Evolutionary conservation across 129 eudicot genomes (phyloP).

Genomic region (Helianthus tuberosus): DNA sequence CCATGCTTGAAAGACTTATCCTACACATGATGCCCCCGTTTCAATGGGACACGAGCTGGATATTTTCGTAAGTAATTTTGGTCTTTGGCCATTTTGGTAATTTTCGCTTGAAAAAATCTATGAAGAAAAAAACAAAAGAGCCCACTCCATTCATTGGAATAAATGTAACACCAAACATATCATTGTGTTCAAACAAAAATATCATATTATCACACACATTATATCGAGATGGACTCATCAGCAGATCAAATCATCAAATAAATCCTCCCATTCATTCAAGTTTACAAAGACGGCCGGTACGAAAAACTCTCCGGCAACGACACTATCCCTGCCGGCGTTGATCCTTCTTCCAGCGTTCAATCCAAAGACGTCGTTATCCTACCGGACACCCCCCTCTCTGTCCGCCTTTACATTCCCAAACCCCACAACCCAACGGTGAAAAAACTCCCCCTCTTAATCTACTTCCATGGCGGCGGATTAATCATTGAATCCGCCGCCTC

Average conservation of each 20-base stretch:
- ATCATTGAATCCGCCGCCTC: constrained; percentile 29
- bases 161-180: too few relatives aligned
- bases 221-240: constrained; percentile 11
- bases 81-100: too few relatives aligned
- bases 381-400: constrained; percentile 26
- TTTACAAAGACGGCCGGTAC: constrained; percentile 40
- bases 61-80: too few relatives aligned
- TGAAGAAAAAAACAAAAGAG: too few relatives aligned
- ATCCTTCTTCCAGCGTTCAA: constrained; percentile 37
- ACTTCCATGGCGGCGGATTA: constrained; percentile 56
- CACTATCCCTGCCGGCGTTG: constrained; percentile 31
- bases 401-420: constrained; percentile 37
- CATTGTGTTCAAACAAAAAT: background rate
- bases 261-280: constrained; percentile 21
- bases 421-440: background rate
- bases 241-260: constrained; percentile 26
- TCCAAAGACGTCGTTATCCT: constrained; percentile 48
- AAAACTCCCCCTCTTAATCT: constrained; percentile 46
- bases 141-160: too few relatives aligned
- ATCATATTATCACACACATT: background rate
- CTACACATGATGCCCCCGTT: too few relatives aligned
- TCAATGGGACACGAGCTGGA: too few relatives aligned
- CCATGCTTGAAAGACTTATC: too few relatives aligned
- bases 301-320: constrained; percentile 17
- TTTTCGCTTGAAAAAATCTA: too few relatives aligned